phyloP scores from a whole-genome alignment of 495 filamentous ascomycete species.

The Talaromyces ruber region DNA sequence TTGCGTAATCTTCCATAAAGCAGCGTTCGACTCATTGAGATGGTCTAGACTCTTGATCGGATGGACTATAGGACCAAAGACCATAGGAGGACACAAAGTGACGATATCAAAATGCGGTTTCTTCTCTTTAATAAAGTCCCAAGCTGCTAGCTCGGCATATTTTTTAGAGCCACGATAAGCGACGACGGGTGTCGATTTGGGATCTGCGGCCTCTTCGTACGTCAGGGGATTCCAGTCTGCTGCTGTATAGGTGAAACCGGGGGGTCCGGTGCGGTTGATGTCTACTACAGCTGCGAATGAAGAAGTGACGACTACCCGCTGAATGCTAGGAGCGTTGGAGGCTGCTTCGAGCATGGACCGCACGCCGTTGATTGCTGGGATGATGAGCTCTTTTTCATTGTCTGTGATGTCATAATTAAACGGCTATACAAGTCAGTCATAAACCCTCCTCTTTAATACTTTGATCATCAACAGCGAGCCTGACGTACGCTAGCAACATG shows the following conservation, averaged over 20 bases:
- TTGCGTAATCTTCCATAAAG: slow-evolving; percentile 28
- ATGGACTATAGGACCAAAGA: slow-evolving; percentile 36
- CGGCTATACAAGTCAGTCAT: neutral
- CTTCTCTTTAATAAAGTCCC: neutral
- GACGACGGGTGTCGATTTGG: slow-evolving; percentile 12
- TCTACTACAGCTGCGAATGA: slow-evolving; percentile 5
- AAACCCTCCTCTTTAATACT: neutral
- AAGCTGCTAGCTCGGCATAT: neutral
- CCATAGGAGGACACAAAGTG: slow-evolving; percentile 17
- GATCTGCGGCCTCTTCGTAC: slow-evolving; percentile 80
- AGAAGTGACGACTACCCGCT: slow-evolving; percentile 1
- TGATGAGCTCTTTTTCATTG: slow-evolving; percentile 16
- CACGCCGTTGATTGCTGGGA: neutral
- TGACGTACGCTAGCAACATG: slow-evolving; percentile 31
- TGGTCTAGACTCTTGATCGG: slow-evolving; percentile 15
- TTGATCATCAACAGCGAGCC: neutral
- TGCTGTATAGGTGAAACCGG: neutral
- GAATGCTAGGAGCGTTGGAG: neutral
- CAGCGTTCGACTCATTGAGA: slow-evolving; percentile 32
- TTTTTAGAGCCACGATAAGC: slow-evolving; percentile 1
- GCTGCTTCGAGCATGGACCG: neutral
- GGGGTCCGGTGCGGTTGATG: neutral
- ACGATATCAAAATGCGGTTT: neutral
- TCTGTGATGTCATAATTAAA: neutral
- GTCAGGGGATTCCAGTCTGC: slow-evolving; percentile 42